Base-by-base conservation (phyloP, 306 rosid genomes). In the Argentina anserina region DNA sequence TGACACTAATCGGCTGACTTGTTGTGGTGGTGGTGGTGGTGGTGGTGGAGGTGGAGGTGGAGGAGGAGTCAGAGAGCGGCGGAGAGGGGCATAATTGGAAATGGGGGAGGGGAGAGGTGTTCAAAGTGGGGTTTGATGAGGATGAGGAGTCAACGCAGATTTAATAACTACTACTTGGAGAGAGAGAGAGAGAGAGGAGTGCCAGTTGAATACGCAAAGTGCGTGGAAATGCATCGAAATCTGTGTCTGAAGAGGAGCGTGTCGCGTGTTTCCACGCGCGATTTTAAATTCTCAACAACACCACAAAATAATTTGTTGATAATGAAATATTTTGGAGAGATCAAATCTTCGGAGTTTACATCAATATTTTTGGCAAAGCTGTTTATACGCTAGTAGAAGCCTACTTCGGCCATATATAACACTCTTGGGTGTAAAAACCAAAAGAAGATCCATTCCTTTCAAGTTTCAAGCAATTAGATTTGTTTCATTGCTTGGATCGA, bases 181-280 rank as follows among this genome's bases (percentile, higher is more conserved):
- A 33, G 23, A 65, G 63, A 67, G 40, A 68, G 47, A 72, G 73
- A 63, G 83, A 71, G 80, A 71, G 79, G 83, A 71, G 80, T 74
- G 79, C 11, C 85, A 84, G 76, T 86, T 84, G 55, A 67, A 79
- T 82, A 90, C 92, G 92, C 96, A 81, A 87, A 10, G 83, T 87
- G 86, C 89, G 86, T 65, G 78, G 76, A 63, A 68, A 53, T 23
- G 90, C 82, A 77, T 26, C 8, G 9, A 43, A 21, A 7, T 5
- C 33, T 17, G 46, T 11, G 56, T 10, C 69, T 40, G 75, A 2
- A n/a, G n/a, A n/a, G n/a, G n/a, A n/a, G n/a, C n/a, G n/a, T n/a
- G 23, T 11, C 21, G 41, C 43, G 55, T 18, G 80, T 9, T 68
- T 40, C 67, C 29, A 59, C 65, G 65, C 65, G 26, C 40, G 11